These are phyloP conservation scores for Verbena officinalis DNA, from an alignment of 257 asterid species.

Conservation along the genomic window DNA sequence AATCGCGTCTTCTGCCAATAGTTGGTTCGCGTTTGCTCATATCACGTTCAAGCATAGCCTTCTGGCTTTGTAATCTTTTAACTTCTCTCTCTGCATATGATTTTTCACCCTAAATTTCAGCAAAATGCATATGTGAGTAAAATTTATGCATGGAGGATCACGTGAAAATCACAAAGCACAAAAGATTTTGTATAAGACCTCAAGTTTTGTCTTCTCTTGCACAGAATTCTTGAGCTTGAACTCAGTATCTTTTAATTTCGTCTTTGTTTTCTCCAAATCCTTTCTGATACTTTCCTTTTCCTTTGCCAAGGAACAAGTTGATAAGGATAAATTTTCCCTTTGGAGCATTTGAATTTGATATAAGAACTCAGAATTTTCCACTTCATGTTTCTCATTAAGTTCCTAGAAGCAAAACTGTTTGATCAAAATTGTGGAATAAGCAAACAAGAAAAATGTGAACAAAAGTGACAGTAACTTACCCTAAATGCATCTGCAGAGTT, in stretches of 20 bases:
- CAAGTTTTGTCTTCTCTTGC: constrained; percentile 96
- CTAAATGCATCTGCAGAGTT: constrained; percentile 44
- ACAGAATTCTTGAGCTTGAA: constrained; percentile 78
- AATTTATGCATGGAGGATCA: constrained; percentile 23
- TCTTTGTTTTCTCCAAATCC: constrained; percentile 89
- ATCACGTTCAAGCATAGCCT: constrained; percentile 88
- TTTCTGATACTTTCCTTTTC: constrained; percentile 87
- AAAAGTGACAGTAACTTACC: constrained; percentile 46
- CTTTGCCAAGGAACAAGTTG: constrained; percentile 76
- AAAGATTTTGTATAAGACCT: constrained; percentile 53
- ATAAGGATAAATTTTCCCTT: constrained; percentile 61
- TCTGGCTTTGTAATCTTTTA: constrained; percentile 70
- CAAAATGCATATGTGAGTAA: constrained; percentile 20
- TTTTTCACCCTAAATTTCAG: constrained; percentile 75
- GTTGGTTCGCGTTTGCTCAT: constrained; percentile 69
- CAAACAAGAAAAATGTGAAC: constrained; percentile 21
- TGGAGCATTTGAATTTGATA: constrained; percentile 61
- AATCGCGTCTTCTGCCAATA: constrained; percentile 67
- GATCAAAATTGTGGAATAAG: constrained; percentile 31
- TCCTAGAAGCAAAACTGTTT: constrained; percentile 53
- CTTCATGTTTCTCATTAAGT: constrained; percentile 54
- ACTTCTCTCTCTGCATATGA: constrained; percentile 82
- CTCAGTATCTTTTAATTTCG: constrained; percentile 79
- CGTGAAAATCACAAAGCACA: constrained; percentile 25
- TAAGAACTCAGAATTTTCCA: constrained; percentile 55